Conservation (phyloP, 2,329 filamentous ascomycete species). For the Torrubiella hemipterigena region DNA sequence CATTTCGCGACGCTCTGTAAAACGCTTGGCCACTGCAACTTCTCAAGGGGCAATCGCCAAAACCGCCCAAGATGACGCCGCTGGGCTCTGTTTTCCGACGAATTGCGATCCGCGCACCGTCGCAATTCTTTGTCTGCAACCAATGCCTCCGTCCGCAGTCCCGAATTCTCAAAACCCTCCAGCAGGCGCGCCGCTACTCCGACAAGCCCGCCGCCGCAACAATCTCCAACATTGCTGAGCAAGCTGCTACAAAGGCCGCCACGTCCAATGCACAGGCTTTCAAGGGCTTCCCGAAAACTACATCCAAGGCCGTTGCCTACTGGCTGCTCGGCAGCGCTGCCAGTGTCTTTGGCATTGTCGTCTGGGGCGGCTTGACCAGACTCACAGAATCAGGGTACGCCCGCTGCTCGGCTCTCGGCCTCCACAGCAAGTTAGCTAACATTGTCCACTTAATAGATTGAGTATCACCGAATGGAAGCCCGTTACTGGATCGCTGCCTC, state of each 20-base stretch:
- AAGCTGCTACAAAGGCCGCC: slow-evolving; percentile 13
- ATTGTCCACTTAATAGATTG: slow-evolving; percentile 44
- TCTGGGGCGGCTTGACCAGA: slow-evolving; percentile 86
- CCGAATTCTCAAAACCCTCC: slow-evolving; percentile 24
- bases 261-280: slow-evolving; percentile 15
- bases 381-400: slow-evolving; percentile 88
- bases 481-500: slow-evolving; percentile 83
- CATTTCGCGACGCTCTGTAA: slow-evolving; percentile 2
- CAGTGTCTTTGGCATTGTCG: slow-evolving; percentile 92
- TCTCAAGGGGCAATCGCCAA: too few relatives aligned
- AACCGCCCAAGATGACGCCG: slow-evolving; percentile 25
- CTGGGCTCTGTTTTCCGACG: slow-evolving; percentile 29
- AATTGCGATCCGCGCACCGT: slow-evolving; percentile 24
- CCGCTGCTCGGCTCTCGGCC: not conserved
- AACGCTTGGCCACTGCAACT: not conserved
- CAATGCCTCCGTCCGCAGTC: slow-evolving; percentile 33
- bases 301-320: slow-evolving; percentile 69
- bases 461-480: slow-evolving; percentile 99
- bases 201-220: slow-evolving; percentile 19
- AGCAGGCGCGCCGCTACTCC: slow-evolving; percentile 26
- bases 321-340: slow-evolving; percentile 87
- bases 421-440: slow-evolving; percentile 1
- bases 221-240: slow-evolving; percentile 13
- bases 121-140: slow-evolving; percentile 31
- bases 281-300: slow-evolving; percentile 45